These are phyloP conservation scores for Trichoderma sp. DNA, from an alignment of 2,329 filamentous ascomycete genomes.

Conservation along the genomic window DNA sequence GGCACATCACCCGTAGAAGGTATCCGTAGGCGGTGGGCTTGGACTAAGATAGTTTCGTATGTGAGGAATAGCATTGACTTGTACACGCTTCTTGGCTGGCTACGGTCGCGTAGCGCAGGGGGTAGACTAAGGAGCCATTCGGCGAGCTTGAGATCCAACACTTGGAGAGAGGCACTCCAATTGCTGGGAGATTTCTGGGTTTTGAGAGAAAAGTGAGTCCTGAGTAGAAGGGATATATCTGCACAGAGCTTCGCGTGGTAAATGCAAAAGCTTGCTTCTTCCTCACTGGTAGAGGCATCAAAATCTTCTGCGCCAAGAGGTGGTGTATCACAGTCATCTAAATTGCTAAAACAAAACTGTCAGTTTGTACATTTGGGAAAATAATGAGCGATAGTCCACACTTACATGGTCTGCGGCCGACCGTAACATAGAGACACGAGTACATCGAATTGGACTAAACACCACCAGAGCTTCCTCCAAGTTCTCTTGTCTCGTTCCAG, in stretches of 20 bases:
- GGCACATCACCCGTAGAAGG: neutral
- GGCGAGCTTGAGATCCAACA: neutral
- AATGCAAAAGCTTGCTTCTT: neutral
- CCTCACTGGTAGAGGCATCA: neutral
- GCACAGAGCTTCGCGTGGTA: neutral
- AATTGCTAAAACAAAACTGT: neutral
- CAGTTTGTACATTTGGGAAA: neutral
- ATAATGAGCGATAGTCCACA: neutral
- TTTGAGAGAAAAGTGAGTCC: neutral
- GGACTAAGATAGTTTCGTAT: neutral
- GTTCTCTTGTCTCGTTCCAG: neutral
- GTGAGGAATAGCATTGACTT: neutral
- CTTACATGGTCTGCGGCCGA: conserved; percentile 9
- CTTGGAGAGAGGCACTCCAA: neutral
- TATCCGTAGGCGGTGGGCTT: neutral
- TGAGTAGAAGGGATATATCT: neutral
- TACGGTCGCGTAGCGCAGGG: neutral
- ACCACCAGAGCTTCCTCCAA: conserved; percentile 21
- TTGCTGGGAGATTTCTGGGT: neutral
- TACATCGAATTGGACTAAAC: conserved; percentile 20
- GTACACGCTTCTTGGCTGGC: neutral
- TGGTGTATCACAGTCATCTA: neutral
- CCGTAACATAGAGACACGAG: conserved; percentile 18
- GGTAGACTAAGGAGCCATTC: neutral
- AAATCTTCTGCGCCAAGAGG: neutral